Evolutionary conservation across 805 yeast species (phyloP).

Genomic region (Myxozyma sirexii): DNA sequence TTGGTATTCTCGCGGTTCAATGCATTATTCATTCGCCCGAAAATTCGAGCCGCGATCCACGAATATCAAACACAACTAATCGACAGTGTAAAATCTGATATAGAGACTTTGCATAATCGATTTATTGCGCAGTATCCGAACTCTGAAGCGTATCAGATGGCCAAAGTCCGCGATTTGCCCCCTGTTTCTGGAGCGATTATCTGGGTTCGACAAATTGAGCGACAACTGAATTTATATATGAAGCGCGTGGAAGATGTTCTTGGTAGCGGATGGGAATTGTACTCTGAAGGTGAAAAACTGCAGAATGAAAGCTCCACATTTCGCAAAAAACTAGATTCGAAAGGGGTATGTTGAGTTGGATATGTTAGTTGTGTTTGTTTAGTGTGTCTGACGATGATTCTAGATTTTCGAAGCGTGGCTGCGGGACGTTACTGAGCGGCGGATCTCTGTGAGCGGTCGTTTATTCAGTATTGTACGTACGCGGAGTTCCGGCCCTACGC

Average conservation of each 20-base stretch:
- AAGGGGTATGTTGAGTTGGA: slow-evolving; percentile 24
- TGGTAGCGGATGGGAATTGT: slow-evolving; percentile 63
- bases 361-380: background rate
- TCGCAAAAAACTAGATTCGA: slow-evolving; percentile 51
- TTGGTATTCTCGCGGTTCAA: slow-evolving; percentile 53
- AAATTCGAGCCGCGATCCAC: slow-evolving; percentile 59
- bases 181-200: slow-evolving; percentile 51
- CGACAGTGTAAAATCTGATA: slow-evolving; percentile 52
- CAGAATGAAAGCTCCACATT: slow-evolving; percentile 53
- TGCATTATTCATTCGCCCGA: slow-evolving; percentile 54
- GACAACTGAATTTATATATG: slow-evolving; percentile 49
- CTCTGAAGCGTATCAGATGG: slow-evolving; percentile 42
- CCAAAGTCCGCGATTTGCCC: slow-evolving; percentile 53
- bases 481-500: slow-evolving; percentile 34
- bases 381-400: background rate
- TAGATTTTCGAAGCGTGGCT: slow-evolving; percentile 56
- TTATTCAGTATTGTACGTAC: slow-evolving; percentile 47
- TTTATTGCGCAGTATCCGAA: slow-evolving; percentile 43
- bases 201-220: slow-evolving; percentile 57
- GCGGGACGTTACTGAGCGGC: slow-evolving; percentile 35
- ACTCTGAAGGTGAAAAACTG: slow-evolving; percentile 69
- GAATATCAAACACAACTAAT: slow-evolving; percentile 60
- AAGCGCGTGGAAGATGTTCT: slow-evolving; percentile 54
- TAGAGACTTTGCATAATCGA: slow-evolving; percentile 48
- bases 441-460: slow-evolving; percentile 40